Evolutionary conservation across 1,284 basidiomycete genomes (phyloP).

Genomic region (Puccinia horiana): DNA sequence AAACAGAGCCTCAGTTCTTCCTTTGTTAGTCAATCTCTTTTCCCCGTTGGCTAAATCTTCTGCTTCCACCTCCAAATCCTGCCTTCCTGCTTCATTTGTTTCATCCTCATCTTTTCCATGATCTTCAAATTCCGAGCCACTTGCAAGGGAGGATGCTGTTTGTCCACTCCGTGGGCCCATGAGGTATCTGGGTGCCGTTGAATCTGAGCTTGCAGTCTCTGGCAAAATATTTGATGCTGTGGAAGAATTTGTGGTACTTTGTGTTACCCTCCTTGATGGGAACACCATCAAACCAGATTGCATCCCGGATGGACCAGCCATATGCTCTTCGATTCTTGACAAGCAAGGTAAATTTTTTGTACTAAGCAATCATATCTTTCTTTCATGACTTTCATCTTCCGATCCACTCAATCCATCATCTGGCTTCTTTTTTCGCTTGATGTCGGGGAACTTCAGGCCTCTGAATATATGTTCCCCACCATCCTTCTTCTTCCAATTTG

Average conservation of each 20-base stretch:
- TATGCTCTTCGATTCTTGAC: background rate
- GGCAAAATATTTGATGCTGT: too few species aligned
- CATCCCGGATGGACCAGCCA: background rate
- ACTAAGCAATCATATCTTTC: background rate
- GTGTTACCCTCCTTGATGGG: background rate
- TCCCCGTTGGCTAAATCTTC: background rate
- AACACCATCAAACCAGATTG: background rate
- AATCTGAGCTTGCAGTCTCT: too few species aligned
- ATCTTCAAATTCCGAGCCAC: background rate
- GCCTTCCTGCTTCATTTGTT: background rate
- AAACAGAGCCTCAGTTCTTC: too few species aligned
- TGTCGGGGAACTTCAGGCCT: too few species aligned
- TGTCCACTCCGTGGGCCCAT: background rate
- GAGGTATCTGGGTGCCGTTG: background rate
- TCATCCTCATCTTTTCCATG: background rate
- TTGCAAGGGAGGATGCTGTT: background rate
- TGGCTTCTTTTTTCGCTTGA: background rate
- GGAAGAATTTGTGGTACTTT: too few species aligned
- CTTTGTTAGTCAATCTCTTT: background rate
- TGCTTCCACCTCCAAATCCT: too few species aligned
- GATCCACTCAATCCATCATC: background rate
- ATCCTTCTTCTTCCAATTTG: background rate
- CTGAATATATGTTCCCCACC: background rate
- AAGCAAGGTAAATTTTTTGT: background rate
- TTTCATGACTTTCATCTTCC: background rate